phyloP scores from a whole-genome alignment of 176 grass and related monocot species.

The Triticum turgidum region DNA sequence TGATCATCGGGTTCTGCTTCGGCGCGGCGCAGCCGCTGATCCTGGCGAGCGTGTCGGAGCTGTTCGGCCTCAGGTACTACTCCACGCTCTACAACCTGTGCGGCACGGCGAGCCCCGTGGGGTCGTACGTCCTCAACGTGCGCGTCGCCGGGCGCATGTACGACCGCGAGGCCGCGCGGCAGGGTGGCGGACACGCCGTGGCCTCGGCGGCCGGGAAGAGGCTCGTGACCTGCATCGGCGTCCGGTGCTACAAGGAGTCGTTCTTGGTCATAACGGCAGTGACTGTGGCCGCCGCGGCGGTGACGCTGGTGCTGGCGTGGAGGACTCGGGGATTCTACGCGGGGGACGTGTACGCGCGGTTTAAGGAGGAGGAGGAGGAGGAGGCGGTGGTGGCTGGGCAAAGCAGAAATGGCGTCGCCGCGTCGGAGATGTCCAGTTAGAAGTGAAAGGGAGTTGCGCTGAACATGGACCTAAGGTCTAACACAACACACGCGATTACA shows the following conservation, averaged over 20 bases:
- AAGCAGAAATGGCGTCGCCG: too few species aligned
- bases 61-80: conserved; percentile 7
- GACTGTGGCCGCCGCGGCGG: not conserved
- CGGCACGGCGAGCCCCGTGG: not conserved
- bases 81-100: not conserved
- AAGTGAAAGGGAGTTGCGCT: too few species aligned
- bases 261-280: conserved; percentile 26
- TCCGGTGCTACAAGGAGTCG: conserved; percentile 2
- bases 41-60: not conserved
- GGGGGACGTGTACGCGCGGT: conserved; percentile 25
- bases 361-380: not conserved
- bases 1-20: conserved; percentile 58
- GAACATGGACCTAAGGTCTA: too few species aligned
- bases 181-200: not conserved
- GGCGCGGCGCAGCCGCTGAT: conserved; percentile 73
- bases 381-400: too few species aligned
- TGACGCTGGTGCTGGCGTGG: conserved; percentile 26
- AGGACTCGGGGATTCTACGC: conserved; percentile 27
- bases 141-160: conserved; percentile 35
- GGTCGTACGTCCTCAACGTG: conserved; percentile 64
- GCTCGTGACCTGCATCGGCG: not conserved
- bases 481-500: too few species aligned
- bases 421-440: too few species aligned
- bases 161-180: conserved; percentile 14
- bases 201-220: not conserved